Evolutionary conservation across 2,329 filamentous ascomycete species (phyloP), one percentile per base, ranked within the genome.

Genomic region (Nigrospora oryzae): DNA sequence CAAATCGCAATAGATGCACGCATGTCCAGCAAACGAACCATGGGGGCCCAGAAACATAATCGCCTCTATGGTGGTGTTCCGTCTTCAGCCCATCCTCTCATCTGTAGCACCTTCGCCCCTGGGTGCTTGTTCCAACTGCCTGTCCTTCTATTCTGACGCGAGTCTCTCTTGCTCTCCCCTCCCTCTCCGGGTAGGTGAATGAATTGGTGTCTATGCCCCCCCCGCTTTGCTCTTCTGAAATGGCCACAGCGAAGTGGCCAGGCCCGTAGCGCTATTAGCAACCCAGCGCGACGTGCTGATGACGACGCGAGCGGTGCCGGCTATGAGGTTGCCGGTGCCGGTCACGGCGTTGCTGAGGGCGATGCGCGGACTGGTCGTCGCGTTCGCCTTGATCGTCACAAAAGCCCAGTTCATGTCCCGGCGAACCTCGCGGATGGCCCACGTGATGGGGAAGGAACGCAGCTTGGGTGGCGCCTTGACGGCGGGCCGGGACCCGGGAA

Each of bases 401-500:
- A 54, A 32, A 3, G 50, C 3, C 38, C 48, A 49, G 14, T 49
- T 45, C 15, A 52, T 32, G 23, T 55, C 50, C 11, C 45, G 41
- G 17, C 36, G 42, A 7, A 43, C 41, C 44, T 57, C 53, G 36
- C 49, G 50, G 17, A 56, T 28, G 5, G 50, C 52, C 44, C 52
- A 57, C 30, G 53, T 45, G 15, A 60, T 38, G 1, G 54, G 54
- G 44, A 57, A 51, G 1, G 57, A 57, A 3, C 44, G 47, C 37
- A 51, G 56, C 36, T 49, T 55, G 0, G 58, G 58, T n/a, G 57
- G 55, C 16, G 51, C 49, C 11, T 47, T 36, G 2, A 60, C 58
- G 14, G 52, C 44, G 11, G 58, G 58, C 35, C 49, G 42, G 2
- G 57, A 56, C 23, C 57, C 57, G 11, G 58, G 58, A 28, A 60